phyloP scores from a whole-genome alignment of 106 monocot genomes.

The Dendrobium huoshanense region DNA sequence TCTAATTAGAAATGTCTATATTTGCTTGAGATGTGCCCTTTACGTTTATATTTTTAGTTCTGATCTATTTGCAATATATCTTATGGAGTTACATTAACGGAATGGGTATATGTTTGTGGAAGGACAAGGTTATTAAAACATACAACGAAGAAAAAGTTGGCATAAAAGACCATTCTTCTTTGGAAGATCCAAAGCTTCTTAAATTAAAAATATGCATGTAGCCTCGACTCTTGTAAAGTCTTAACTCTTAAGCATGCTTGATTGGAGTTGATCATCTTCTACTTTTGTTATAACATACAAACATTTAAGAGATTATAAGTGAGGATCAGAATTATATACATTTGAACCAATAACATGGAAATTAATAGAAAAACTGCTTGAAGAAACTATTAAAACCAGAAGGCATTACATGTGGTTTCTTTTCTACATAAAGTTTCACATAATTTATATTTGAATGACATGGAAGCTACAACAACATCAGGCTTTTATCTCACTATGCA shows the following conservation, averaged over 20 bases:
- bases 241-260: no score
- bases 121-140: background rate
- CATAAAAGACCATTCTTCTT: background rate
- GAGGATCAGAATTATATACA: background rate
- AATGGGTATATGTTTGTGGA: background rate
- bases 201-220: background rate
- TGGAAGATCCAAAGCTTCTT: background rate
- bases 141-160: background rate
- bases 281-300: background rate
- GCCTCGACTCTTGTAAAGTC: no score
- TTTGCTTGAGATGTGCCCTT: background rate
- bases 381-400: no score
- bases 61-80: background rate
- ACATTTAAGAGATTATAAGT: background rate
- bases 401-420: no score
- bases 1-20: background rate
- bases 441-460: no score
- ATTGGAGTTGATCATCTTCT: no score
- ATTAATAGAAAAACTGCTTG: no score
- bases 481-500: no score
- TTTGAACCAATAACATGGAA: no score
- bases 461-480: no score
- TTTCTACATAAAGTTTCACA: no score
- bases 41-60: background rate
- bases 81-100: background rate